These are phyloP conservation scores for Lentinula boryana DNA, from an alignment of 768 basidiomycete species.

Conservation along the genomic window DNA sequence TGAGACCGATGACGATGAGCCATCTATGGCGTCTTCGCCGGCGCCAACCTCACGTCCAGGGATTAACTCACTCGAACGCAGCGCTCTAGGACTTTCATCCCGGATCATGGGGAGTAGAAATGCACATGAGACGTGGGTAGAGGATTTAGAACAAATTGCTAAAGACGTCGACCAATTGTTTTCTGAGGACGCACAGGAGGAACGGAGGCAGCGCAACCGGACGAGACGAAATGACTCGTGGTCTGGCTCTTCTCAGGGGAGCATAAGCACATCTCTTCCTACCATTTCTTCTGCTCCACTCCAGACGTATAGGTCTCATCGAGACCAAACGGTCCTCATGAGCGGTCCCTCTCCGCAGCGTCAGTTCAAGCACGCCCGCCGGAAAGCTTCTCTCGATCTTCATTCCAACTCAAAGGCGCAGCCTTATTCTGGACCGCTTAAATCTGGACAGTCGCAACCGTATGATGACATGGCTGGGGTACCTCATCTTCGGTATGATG, in stretches of 20 bases:
- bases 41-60: constrained; percentile 31
- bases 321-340: constrained; percentile 45
- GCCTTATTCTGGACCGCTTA: neutral
- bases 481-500: constrained; percentile 46
- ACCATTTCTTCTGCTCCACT: constrained; percentile 21
- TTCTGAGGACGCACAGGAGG: constrained; percentile 20
- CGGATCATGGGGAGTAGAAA: constrained; percentile 41
- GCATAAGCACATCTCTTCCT: constrained; percentile 42
- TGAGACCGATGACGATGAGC: neutral
- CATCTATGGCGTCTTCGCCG: neutral
- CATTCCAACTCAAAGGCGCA: neutral
- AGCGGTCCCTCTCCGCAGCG: constrained; percentile 8
- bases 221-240: neutral
- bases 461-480: constrained; percentile 10
- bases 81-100: constrained; percentile 46
- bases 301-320: constrained; percentile 17
- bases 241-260: constrained; percentile 12
- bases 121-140: constrained; percentile 53
- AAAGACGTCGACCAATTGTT: constrained; percentile 58
- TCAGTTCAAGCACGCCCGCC: neutral
- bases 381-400: neutral
- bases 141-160: constrained; percentile 62
- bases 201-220: constrained; percentile 8
- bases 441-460: neutral
- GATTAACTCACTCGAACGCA: constrained; percentile 37